Evolutionary conservation across 352 stramenopile genomes (phyloP), one percentile per base, ranked within the genome.

Genomic region (Globisporangium solare): DNA sequence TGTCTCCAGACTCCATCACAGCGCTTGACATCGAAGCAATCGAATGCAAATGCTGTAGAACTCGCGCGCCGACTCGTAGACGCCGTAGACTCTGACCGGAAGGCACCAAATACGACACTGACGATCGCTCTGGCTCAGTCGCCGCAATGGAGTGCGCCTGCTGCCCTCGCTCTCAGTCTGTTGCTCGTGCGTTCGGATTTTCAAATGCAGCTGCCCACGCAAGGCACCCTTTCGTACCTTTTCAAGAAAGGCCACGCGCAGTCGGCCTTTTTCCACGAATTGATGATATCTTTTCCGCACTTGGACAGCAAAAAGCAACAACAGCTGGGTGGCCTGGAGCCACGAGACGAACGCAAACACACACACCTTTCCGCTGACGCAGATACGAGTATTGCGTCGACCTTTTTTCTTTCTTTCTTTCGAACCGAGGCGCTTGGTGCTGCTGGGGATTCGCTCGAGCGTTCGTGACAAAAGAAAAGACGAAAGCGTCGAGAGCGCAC

Each of bases 1-100:
- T 54, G 3, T 64, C 63, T 20, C 63, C 58, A 41, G 27, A 10
- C 7, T 74, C 62, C 54, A 60, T 60, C 31, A 12, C 31, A n/a
- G 24, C 18, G 46, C 12, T 27, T 24, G 22, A n/a, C 3, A 3
- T 24, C 15, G 24, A 27, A 27, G 24, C 24, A 27, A 27, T 27
- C 24, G 31, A 17, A 31, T n/a, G 32, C 14, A 10, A 24, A 49
- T 41, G 39, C 17, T 8, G 17, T 31, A 47, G 50, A 1, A 22
- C 31, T 20, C 1, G 35, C 17, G 35, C 35, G 37, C 47, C 8
- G 6, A 27, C 7, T n/a, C 10, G 24, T 35, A 1, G 8, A 22
- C 45, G 1, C 39, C 39, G 39, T 43, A 5, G 12, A 13, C 4
- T 43, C 39, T 43, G 2, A 10, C 17, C 0, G 39, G 13, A 13